Percentiles rank a stretch among this genome's conserved stretches.
Conservation (phyloP, 345 rosid genomes). For the Citropsis articulata region DNA sequence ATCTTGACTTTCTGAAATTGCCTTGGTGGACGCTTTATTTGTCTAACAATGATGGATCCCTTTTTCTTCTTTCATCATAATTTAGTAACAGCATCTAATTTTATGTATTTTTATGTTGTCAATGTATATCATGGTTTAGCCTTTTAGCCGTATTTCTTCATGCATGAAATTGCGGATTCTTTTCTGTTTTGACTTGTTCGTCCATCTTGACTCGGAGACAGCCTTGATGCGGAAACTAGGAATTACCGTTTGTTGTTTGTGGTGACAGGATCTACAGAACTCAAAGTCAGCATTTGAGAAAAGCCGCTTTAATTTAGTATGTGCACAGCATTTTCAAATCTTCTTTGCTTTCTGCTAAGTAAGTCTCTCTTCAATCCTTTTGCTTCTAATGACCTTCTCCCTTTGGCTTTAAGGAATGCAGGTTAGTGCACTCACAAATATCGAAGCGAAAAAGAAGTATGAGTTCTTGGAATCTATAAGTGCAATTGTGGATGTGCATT, state of each 20-base stretch:
- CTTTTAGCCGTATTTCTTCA: not conserved
- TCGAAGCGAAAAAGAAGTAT: conserved; percentile 82
- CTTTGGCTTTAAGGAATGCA: conserved; percentile 66
- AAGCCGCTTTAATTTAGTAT: conserved; percentile 89
- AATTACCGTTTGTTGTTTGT: not conserved
- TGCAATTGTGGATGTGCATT: conserved; percentile 88
- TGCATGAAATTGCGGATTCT: not conserved
- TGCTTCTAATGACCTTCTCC: conserved; percentile 29
- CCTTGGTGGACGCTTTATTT: not conserved
- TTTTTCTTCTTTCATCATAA: not conserved
- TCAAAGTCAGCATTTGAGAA: conserved; percentile 84
- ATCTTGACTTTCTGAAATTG: not conserved
- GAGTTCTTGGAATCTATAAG: conserved; percentile 90
- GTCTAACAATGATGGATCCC: not conserved
- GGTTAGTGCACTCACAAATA: conserved; percentile 71
- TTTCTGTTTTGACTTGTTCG: not conserved
- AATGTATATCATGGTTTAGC: not conserved
- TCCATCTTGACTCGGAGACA: not conserved
- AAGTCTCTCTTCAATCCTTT: not conserved
- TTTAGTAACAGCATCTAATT: not conserved
- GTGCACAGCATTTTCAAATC: conserved; percentile 21
- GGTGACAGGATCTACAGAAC: conserved; percentile 70
- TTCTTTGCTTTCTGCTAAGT: not conserved
- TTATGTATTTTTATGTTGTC: not conserved
- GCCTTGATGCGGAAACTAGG: not conserved